Base-by-base conservation (phyloP, 257 asterid genomes). In the Nicotiana noctiflora region DNA sequence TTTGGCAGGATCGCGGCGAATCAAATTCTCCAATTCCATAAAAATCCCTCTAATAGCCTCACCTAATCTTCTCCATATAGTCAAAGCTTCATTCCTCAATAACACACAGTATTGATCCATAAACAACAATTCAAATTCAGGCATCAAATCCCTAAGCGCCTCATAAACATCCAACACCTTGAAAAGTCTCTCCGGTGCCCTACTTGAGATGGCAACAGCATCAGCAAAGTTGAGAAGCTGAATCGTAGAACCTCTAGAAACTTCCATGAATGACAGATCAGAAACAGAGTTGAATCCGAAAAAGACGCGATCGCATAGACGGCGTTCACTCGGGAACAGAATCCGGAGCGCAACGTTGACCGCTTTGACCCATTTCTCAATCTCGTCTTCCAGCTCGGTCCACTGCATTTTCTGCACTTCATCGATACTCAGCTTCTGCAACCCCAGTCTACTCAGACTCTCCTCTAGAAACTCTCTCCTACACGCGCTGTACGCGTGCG, bases 211-310 rank as follows among this genome's bases (percentile, higher is more conserved):
- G 0, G 97, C 97, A 15, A 96, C 94, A 0, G 97, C 99, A 62
- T 96, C 98, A 0, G 99, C 99, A 18, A 96, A 96, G 82, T 90
- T 92, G 86, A 96, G 80, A 61, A 96, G 89, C 91, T 94, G 98
- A 75, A 90, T 89, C 27, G 97, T 88, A 31, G 97, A 89, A 14
- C 95, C 96, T 77, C 98, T 87, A 89, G 97, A 91, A 17, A 96
- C 98, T 88, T 94, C 99, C 98, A 94, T 94, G 83, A 91, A 96
- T 5, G 99, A 88, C 19, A 93, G 93, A 79, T 96, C 99, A 12
- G 95, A 86, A 15, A 93, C 95, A 1, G 95, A 84, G 18, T 94
- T 84, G 27, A 89, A 86, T 2, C 97, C 97, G 15, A 81, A 86
- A 85, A 93, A 95, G 8, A 92, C 86, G 0, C 99, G 95, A 66